Conservation (phyloP, 495 filamentous ascomycete species). For the Neurospora sp. region DNA sequence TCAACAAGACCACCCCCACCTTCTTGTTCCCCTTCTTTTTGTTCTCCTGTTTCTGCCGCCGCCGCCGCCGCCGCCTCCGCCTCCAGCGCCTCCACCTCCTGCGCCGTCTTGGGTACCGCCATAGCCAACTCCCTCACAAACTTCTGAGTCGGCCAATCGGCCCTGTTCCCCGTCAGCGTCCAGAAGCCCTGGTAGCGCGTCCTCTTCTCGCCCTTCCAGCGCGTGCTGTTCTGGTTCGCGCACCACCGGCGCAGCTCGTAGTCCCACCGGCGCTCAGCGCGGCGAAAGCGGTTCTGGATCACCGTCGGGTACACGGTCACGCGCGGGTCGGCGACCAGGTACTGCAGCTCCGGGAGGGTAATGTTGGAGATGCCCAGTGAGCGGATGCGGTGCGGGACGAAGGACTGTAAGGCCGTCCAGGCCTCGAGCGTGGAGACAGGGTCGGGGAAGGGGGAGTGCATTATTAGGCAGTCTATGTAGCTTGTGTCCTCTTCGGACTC, state of each 20-base stretch:
- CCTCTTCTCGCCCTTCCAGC: slow-evolving; percentile 28
- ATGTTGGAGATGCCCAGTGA: slow-evolving; percentile 68
- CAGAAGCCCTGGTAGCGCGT: slow-evolving; percentile 71
- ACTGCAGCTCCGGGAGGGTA: slow-evolving; percentile 40
- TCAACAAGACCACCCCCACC: neutral
- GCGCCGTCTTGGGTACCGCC: slow-evolving; percentile 8
- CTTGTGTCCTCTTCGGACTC: slow-evolving; percentile 20
- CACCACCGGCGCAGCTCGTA: slow-evolving; percentile 52
- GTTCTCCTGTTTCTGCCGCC: neutral
- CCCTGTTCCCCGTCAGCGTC: slow-evolving; percentile 63
- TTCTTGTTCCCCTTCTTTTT: neutral
- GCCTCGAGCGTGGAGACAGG: slow-evolving; percentile 50
- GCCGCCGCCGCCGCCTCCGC: neutral
- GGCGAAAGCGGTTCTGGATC: slow-evolving; percentile 69
- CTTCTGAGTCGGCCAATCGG: slow-evolving; percentile 39
- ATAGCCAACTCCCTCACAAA: slow-evolving; percentile 44
- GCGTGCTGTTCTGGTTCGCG: neutral
- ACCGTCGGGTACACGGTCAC: slow-evolving; percentile 37
- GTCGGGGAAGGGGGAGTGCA: slow-evolving; percentile 58
- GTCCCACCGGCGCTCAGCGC: slow-evolving; percentile 51
- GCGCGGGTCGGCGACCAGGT: slow-evolving; percentile 26
- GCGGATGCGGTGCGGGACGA: slow-evolving; percentile 52
- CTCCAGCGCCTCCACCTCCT: neutral
- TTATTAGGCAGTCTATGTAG: slow-evolving; percentile 63
- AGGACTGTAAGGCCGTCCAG: slow-evolving; percentile 52